Evolutionary conservation across 306 rosid genomes (phyloP).

Genomic region (Castanopsis chinensis): DNA sequence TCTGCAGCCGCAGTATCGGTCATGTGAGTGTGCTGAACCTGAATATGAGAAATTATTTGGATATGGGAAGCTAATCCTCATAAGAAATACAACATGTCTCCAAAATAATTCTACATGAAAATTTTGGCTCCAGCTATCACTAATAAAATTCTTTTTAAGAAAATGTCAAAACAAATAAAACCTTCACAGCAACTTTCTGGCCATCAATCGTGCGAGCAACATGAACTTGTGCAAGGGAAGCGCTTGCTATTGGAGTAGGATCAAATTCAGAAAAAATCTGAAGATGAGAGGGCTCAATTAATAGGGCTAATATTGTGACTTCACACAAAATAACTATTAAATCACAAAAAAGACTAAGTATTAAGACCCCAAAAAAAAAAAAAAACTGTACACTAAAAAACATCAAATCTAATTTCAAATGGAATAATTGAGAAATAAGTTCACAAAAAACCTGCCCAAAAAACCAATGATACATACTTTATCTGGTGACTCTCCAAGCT

Average conservation of each 20-base stretch:
- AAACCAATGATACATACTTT: constrained; percentile 46
- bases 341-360: not conserved
- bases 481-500: constrained; percentile 83
- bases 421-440: not conserved
- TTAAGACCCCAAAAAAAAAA: constrained; percentile 11
- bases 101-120: not conserved
- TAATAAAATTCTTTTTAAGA: constrained; percentile 13
- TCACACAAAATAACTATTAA: not conserved
- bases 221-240: constrained; percentile 99
- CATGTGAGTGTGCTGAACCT: constrained; percentile 97
- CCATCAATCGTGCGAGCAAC: constrained; percentile 78
- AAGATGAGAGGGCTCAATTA: constrained; percentile 34
- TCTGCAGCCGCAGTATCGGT: constrained; percentile 97
- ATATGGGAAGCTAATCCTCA: constrained; percentile 15
- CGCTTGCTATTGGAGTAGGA: constrained; percentile 89
- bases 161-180: constrained; percentile 27
- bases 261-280: constrained; percentile 84
- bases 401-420: not conserved
- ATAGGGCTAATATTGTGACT: not conserved
- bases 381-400: not conserved
- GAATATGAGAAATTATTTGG: constrained; percentile 33
- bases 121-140: constrained; percentile 19
- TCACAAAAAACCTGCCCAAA: not conserved
- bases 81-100: constrained; percentile 16
- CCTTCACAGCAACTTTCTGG: constrained; percentile 98